A percentile compares a stretch with the other conserved stretches of the same genome.
Conservation (phyloP, 495 filamentous ascomycete genomes). For the Lasiosphaeris hirsuta region DNA sequence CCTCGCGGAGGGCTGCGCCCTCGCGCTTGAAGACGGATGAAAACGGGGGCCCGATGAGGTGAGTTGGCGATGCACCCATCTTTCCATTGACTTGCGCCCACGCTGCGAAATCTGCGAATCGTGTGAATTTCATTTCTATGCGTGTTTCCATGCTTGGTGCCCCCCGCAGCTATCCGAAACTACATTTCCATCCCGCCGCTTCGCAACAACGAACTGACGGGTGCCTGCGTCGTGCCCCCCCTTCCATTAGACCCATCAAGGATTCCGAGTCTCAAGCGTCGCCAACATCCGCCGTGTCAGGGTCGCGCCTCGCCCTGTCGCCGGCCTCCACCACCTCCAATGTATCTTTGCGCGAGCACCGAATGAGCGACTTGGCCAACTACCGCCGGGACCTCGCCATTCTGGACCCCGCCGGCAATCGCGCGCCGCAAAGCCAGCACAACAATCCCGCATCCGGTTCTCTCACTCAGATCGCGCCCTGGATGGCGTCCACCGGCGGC, state of each 20-base stretch:
- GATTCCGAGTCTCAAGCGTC: conserved; percentile 51
- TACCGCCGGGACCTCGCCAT: conserved; percentile 71
- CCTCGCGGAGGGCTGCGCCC: conserved; percentile 45
- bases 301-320: conserved; percentile 44
- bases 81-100: not conserved
- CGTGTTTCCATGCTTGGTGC: conserved; percentile 17
- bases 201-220: conserved; percentile 23
- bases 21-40: conserved; percentile 57
- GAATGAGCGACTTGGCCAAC: conserved; percentile 56
- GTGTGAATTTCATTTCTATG: not conserved
- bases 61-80: conserved; percentile 19
- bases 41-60: conserved; percentile 42
- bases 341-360: conserved; percentile 43
- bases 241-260: conserved; percentile 27
- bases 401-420: conserved; percentile 56
- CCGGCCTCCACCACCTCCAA: conserved; percentile 46
- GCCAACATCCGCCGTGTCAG: conserved; percentile 40
- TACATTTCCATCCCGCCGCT: not conserved
- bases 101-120: not conserved
- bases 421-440: conserved; percentile 47
- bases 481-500: conserved; percentile 41
- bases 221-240: conserved; percentile 27
- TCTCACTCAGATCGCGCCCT: conserved; percentile 44
- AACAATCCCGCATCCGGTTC: conserved; percentile 51
- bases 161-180: conserved; percentile 21